These are phyloP conservation scores for Thelonectria discophora DNA, from an alignment of 2,329 filamentous ascomycete species.

Conservation along the genomic window DNA sequence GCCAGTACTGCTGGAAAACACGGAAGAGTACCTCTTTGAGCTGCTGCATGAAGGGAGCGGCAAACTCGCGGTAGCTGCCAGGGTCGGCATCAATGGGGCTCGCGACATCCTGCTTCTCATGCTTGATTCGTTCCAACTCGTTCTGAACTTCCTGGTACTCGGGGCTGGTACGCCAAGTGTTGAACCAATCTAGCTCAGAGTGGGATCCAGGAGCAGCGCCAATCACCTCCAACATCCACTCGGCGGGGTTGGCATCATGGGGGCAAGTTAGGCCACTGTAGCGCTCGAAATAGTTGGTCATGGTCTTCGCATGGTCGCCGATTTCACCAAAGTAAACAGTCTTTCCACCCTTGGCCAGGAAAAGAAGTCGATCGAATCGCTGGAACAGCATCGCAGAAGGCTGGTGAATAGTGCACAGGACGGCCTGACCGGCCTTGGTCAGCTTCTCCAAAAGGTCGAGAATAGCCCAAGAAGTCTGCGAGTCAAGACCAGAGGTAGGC, in stretches of 20 bases:
- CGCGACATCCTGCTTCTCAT: conserved; percentile 51
- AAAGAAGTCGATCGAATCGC: conserved; percentile 83
- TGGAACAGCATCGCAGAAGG: conserved; percentile 96
- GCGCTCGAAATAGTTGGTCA: conserved; percentile 80
- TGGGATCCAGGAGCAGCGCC: conserved; percentile 71
- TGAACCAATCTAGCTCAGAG: conserved; percentile 72
- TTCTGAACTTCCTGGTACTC: conserved; percentile 65
- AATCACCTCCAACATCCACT: conserved; percentile 77
- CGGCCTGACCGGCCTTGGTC: conserved; percentile 87
- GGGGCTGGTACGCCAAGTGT: conserved; percentile 66
- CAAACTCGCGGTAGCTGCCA: conserved; percentile 76
- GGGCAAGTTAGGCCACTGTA: conserved; percentile 74
- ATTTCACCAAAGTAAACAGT: conserved; percentile 87
- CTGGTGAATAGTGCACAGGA: conserved; percentile 97
- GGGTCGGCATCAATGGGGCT: conserved; percentile 47
- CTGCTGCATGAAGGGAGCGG: conserved; percentile 76
- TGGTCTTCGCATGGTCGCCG: conserved; percentile 71
- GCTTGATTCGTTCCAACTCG: conserved; percentile 66
- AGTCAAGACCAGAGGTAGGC: conserved; percentile 92
- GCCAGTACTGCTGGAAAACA: conserved; percentile 93
- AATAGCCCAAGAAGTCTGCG: conserved; percentile 93
- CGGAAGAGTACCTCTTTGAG: conserved; percentile 73
- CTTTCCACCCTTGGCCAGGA: conserved; percentile 77
- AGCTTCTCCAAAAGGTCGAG: conserved; percentile 88
- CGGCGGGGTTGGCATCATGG: conserved; percentile 77